Base-by-base conservation (phyloP, 176 grass and related monocot species). In the Melocanna baccifera region DNA sequence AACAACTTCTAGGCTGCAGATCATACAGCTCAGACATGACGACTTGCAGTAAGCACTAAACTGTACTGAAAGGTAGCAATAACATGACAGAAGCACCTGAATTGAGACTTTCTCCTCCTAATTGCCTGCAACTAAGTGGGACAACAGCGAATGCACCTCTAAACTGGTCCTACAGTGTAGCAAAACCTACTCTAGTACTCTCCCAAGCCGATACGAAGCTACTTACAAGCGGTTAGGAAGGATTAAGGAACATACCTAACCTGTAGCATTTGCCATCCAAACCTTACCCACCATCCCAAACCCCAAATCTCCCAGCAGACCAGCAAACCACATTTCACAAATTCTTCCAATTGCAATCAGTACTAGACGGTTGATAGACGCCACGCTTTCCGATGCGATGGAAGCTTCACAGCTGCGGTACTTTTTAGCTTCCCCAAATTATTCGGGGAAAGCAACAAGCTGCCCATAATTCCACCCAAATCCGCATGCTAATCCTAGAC, bases 391-490 rank as follows among this genome's bases (percentile, higher is more conserved):
- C 47, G 20, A 56, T 51, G 39, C 22, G n/a, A 69, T 53, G 39
- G 20, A 53, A 79, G 37, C 45, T 63, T 76, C 32, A 63, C 37
- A 30, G 14, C 73, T 47, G 34, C 40, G 14, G 57, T 20, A 67
- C 51, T 79, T 78, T 50, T 40, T 82, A 65, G 20, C 57, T 65
- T 78, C 71, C 70, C 37, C 68, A 40, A 71, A 86, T 36, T 45
- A 29, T 70, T 69, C 9, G 4, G 48, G 13, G 32, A 55, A 61
- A 68, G 18, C 53, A 69, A 50, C 11, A 81, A 43, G 6, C 14
- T 50, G 16, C 41, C 58, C 8, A 61, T 40, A 13, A 71, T 58
- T 75, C 42, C 42, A 64, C 41, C 16, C 25, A 72, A 74, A 65
- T 32, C 26, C n/a, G 19, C n/a, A 74, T n/a, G 39, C 57, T 77